Base-by-base conservation (phyloP, 805 yeast genomes). In the Kodamaea fukazawae region DNA sequence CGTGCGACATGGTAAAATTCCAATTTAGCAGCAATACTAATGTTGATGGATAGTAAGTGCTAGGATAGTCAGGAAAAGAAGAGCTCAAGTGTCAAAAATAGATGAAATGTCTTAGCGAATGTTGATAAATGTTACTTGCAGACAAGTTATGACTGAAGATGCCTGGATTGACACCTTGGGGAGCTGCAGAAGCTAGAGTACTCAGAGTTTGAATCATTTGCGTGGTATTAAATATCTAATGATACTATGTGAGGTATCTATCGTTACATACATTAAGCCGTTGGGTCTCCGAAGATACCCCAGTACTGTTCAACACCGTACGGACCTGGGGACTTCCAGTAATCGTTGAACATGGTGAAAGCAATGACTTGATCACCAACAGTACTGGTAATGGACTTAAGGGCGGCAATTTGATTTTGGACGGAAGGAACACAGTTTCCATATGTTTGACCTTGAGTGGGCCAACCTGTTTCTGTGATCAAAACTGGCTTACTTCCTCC, bases 381-480 rank as follows among this genome's bases (percentile, higher is more conserved):
- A 1, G 59, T 45, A 4, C 62, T 54, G 18, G 67, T 72, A 41
- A 81, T 76, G 42, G 78, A 63, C 45, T 72, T 56, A 34, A 81
- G 53, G 9, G 84, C 83, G 8, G 65, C 47, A 16, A 63, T 55
- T 58, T 81, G 86, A 65, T 80, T 76, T 4, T 50, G 58, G 23
- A 48, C 48, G 15, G 81, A 75, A 33, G 86, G 85, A 26, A 79
- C 79, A 48, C 81, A 78, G 34, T 48, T 45, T 42, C 81, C 81
- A 50, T 67, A 74, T 42, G 72, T 51, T 46, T 66, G 58, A 54
- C 87, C 86, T 50, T 68, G 53, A 11, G 83, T 72, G 51, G 86
- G 87, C 87, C 87, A 81, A 30, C 87, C 87, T 36, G 83, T 73
- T 63, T 81, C 87, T 41, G 79, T 69, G 47, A 80, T 69, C 45